These are phyloP conservation scores for Penicillium bialowiezense DNA, from an alignment of 495 filamentous ascomycete genomes.

Conservation along the genomic window DNA sequence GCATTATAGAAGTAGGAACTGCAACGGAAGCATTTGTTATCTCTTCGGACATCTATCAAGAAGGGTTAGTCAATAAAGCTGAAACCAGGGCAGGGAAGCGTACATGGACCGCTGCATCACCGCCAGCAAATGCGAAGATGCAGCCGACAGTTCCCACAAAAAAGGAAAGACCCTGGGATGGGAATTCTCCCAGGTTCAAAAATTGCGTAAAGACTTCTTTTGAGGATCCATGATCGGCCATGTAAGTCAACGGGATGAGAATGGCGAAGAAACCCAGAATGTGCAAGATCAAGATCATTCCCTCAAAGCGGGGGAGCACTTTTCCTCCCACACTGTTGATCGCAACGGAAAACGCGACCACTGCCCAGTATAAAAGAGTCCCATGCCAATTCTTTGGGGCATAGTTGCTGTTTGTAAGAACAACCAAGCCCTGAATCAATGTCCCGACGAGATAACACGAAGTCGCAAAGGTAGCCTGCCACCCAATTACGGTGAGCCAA, in stretches of 20 bases:
- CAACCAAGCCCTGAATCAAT: constrained; percentile 40
- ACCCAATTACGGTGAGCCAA: constrained; percentile 47
- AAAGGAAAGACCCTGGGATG: constrained; percentile 39
- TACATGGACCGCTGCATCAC: constrained; percentile 43
- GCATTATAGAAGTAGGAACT: constrained; percentile 46
- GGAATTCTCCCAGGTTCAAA: constrained; percentile 43
- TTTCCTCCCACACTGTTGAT: constrained; percentile 42
- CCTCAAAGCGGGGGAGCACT: constrained; percentile 45
- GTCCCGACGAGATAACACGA: constrained; percentile 40
- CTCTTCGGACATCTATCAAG: constrained; percentile 53
- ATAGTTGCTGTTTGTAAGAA: constrained; percentile 36
- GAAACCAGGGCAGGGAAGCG: constrained; percentile 3
- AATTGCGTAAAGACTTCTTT: constrained; percentile 47
- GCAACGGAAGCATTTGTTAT: constrained; percentile 43
- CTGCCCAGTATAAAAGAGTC: constrained; percentile 44
- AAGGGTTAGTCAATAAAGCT: too few relatives aligned
- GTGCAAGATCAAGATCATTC: constrained; percentile 45
- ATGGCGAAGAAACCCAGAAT: constrained; percentile 52
- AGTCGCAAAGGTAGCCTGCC: constrained; percentile 41
- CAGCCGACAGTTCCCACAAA: constrained; percentile 42
- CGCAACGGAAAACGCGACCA: constrained; percentile 31
- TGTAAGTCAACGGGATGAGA: constrained; percentile 45
- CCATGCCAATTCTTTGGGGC: constrained; percentile 36
- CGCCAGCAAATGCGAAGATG: constrained; percentile 42
- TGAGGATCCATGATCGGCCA: constrained; percentile 40